Percentiles rank a stretch among this genome's conserved stretches.
Conservation (phyloP, 805 yeast genomes). For the Diddensiella transvaalensis region DNA sequence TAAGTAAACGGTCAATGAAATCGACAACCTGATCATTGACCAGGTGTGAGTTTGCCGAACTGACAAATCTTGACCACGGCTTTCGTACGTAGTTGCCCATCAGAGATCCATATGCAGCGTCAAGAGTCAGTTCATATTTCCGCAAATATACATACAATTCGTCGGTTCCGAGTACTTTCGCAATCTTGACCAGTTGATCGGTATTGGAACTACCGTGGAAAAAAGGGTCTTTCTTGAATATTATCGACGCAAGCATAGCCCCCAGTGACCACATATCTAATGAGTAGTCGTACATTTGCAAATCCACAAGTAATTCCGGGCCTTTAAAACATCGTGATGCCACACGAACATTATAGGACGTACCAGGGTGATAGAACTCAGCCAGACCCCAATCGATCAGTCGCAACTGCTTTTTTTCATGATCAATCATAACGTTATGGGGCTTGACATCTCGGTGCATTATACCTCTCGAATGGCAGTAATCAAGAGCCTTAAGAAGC, state of each 20-base stretch:
- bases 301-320: slow-evolving; percentile 83
- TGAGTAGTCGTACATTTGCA: slow-evolving; percentile 85
- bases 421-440: slow-evolving; percentile 94
- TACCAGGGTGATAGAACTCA: slow-evolving; percentile 86
- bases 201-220: slow-evolving; percentile 88
- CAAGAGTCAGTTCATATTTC: slow-evolving; percentile 68
- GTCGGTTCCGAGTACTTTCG: slow-evolving; percentile 82
- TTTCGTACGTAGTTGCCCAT: slow-evolving; percentile 68
- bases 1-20: slow-evolving; percentile 70
- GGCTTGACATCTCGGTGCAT: slow-evolving; percentile 97
- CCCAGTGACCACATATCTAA: slow-evolving; percentile 94
- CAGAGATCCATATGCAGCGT: slow-evolving; percentile 72
- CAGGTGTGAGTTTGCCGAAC: slow-evolving; percentile 62
- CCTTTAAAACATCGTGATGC: slow-evolving; percentile 93
- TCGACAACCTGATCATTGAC: slow-evolving; percentile 72
- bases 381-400: slow-evolving; percentile 96
- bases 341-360: slow-evolving; percentile 87
- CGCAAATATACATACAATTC: slow-evolving; percentile 63
- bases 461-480: slow-evolving; percentile 90
- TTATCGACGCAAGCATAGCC: slow-evolving; percentile 85
- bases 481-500: slow-evolving; percentile 77
- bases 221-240: slow-evolving; percentile 87
- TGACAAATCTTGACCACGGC: slow-evolving; percentile 83
- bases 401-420: slow-evolving; percentile 58
- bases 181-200: slow-evolving; percentile 88